phyloP scores from a whole-genome alignment of 495 filamentous ascomycete species.

The Lophiostoma macrostomum region DNA sequence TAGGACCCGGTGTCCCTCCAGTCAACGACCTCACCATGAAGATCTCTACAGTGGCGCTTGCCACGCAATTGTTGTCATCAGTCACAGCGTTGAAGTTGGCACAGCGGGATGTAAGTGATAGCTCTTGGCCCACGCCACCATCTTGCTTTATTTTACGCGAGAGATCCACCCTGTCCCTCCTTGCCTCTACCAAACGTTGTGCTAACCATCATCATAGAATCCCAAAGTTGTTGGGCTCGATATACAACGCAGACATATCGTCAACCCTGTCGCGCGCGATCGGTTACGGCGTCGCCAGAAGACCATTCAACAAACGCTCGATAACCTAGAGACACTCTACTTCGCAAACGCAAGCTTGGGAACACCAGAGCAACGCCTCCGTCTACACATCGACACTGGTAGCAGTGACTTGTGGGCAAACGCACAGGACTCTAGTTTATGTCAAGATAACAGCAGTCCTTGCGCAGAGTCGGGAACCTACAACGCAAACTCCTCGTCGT shows the following conservation, averaged over 20 bases:
- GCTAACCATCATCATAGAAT: slow-evolving; percentile 6
- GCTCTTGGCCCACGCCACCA: slow-evolving; percentile 24
- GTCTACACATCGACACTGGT: slow-evolving; percentile 52
- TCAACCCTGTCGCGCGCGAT: slow-evolving; percentile 38
- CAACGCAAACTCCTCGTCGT: slow-evolving; percentile 70
- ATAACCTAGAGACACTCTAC: slow-evolving; percentile 48
- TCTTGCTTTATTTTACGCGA: neutral
- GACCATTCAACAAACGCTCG: slow-evolving; percentile 39
- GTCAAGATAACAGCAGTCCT: slow-evolving; percentile 39
- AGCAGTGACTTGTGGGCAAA: slow-evolving; percentile 92
- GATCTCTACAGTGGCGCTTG: slow-evolving; percentile 27
- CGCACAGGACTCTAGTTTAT: slow-evolving; percentile 60
- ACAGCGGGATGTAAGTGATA: slow-evolving; percentile 32
- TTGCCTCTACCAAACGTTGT: slow-evolving; percentile 8
- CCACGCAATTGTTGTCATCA: slow-evolving; percentile 23
- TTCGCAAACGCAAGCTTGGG: slow-evolving; percentile 48
- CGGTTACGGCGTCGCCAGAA: slow-evolving; percentile 35
- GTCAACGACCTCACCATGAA: slow-evolving; percentile 16
- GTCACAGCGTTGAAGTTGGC: slow-evolving; percentile 36
- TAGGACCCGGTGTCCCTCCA: neutral
- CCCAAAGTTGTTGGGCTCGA: slow-evolving; percentile 33
- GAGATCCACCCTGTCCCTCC: neutral
- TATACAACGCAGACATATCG: slow-evolving; percentile 39
- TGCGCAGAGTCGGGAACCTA: slow-evolving; percentile 46
- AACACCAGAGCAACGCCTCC: slow-evolving; percentile 45